Base-by-base conservation (phyloP, 2,329 filamentous ascomycete species). In the Bisporella sp. region DNA sequence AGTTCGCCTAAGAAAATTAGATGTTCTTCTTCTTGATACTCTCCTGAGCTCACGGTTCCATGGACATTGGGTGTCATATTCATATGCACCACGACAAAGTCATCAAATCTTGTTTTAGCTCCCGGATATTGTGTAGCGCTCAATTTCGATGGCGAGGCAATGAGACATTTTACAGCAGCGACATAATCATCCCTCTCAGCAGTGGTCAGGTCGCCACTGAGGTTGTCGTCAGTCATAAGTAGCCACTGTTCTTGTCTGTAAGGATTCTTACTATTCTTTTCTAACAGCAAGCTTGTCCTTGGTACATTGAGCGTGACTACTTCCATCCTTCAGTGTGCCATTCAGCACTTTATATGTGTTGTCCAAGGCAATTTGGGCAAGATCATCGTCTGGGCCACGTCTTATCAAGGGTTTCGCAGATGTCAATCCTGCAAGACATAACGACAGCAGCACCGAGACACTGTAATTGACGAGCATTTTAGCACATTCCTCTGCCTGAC, bases 81-180 rank as follows among this genome's bases (percentile, higher is more conserved):
- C 46, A 66, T 64, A 45, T 71, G 69, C 6, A 60, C 57, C 2
- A 62, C 66, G 4, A 68, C 64, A 45, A 59, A 57, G 55, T 72
- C 69, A 56, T 70, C 68, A 13, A 30, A 71, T 31, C 55, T 45
- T 28, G 49, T 50, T 21, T 48, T 53, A 6, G 44, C 55, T n/a
- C 57, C 57, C 6, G 55, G 54, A 33, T 48, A 43, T 6, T 56
- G 61, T 64, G 50, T 55, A 13, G 54, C 49, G 28, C 63, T 62
- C 5, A 64, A 62, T n/a, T 58, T 60, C 4, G 66, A 60, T 5
- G 61, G 58, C 41, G 60, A 60, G 12, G 53, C 55, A 48, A 61
- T 59, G 9, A 70, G 44, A 51, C 68, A 71, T 30, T 66, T 60
- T 49, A 71, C 63, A 6, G 68, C 68, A 52, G 64, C 55, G 32